Evolutionary conservation across 306 rosid genomes (phyloP), one percentile per base, ranked within the genome.

Genomic region (Malus fusca): DNA sequence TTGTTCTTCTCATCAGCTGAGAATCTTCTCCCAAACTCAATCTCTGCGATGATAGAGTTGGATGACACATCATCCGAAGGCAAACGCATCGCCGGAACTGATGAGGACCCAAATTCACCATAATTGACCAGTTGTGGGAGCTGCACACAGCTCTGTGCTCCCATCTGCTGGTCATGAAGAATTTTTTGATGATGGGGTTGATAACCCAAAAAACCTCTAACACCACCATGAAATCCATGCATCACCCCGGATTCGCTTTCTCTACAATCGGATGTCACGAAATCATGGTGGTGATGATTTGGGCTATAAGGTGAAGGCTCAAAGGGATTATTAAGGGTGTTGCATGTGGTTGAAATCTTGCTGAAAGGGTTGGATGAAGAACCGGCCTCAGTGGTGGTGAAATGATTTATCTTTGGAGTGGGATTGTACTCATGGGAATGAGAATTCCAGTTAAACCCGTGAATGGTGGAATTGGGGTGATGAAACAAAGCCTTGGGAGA

Each of bases 361-460:
- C 77, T 26, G 21, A 83, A 68, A 17, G 77, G 77, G 68, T 28
- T 66, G 8, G 66, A 66, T 15, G 88, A 76, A 73, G 86, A 66
- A 11, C 85, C 18, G 52, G 52, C 68, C 28, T 68, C 70, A 11
- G 35, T 4, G 13, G 79, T 48, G 6, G 31, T 58, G 42, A 40
- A 52, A 53, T 78, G 78, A 65, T 53, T 13, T 43, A 55, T 3
- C 14, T 11, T 58, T 58, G 63, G 26, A 58, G 63, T 58, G 26
- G 4, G 53, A 48, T 48, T 48, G 53, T 48, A 48, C 19, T 58
- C 63, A 58, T 58, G 63, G 26, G 63, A 58, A 22, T 22, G 56
- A 14, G 81, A 52, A 74, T 53, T 72, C 25, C 56, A 40, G 59
- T 63, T 63, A 19, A 79, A 82, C 59, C 68, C 81, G 12, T 42